phyloP scores from a whole-genome alignment of 2,329 filamentous ascomycete genomes.

The Harringtonia aguacate region DNA sequence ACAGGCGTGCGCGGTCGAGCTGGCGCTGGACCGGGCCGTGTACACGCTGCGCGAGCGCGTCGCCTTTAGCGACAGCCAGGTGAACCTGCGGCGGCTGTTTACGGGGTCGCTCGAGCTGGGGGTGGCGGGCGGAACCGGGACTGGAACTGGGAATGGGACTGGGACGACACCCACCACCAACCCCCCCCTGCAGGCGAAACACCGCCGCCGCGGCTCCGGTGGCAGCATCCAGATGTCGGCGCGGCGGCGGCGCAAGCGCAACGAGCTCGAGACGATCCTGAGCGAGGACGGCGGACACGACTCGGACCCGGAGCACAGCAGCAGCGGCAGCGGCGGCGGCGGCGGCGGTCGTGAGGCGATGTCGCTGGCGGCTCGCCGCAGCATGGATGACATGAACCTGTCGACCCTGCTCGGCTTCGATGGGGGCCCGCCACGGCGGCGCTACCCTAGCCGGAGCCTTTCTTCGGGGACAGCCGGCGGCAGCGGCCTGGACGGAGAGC shows the following conservation, averaged over 20 bases:
- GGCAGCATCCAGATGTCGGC: constrained; percentile 33
- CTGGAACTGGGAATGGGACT: neutral
- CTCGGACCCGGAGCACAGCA: constrained; percentile 18
- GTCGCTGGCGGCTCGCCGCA: constrained; percentile 8
- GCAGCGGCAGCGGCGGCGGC: neutral
- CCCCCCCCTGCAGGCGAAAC: neutral
- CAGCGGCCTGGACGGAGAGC: no score
- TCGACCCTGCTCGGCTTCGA: neutral
- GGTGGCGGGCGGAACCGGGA: neutral
- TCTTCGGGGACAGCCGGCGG: no score
- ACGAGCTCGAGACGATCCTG: constrained; percentile 23
- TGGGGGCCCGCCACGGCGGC: no score
- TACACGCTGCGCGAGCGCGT: constrained; percentile 56
- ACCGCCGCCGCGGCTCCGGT: constrained; percentile 34
- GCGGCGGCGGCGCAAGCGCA: constrained; percentile 19
- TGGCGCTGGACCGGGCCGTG: constrained; percentile 70
- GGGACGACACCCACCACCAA: neutral
- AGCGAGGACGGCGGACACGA: constrained; percentile 21
- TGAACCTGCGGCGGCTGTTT: constrained; percentile 40
- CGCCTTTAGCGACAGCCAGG: constrained; percentile 56
- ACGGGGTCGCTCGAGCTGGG: constrained; percentile 21
- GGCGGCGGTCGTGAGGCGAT: neutral
- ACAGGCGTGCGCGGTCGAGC: constrained; percentile 80
- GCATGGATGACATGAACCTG: constrained; percentile 6
- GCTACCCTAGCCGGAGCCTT: no score